phyloP scores from a whole-genome alignment of 208 protist species.

The Trypanosoma cruzi region DNA sequence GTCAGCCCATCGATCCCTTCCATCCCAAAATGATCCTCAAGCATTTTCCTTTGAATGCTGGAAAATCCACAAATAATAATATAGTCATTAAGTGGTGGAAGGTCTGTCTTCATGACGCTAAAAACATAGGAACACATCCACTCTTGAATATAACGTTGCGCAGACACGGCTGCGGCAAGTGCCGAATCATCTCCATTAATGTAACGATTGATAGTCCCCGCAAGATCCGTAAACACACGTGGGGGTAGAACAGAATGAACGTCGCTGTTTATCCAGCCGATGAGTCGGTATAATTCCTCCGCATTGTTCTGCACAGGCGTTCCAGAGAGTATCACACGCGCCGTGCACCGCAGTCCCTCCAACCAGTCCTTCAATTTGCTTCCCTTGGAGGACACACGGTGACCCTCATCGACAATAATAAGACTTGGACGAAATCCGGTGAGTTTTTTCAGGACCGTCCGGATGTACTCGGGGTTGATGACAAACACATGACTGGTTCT shows the following conservation, averaged over 20 bases:
- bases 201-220: constrained; percentile 67
- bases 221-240: constrained; percentile 54
- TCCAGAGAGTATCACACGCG: constrained; percentile 83
- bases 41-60: constrained; percentile 39
- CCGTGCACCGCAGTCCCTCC: constrained; percentile 43
- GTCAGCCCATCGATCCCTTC: constrained; percentile 3
- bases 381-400: constrained; percentile 68
- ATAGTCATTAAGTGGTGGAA: constrained; percentile 87
- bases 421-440: constrained; percentile 60
- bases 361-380: constrained; percentile 67
- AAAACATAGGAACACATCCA: constrained; percentile 91
- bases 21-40: constrained; percentile 26
- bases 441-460: constrained; percentile 52
- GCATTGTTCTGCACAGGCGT: constrained; percentile 92
- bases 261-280: constrained; percentile 73
- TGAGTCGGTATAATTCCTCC: constrained; percentile 81
- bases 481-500: constrained; percentile 67
- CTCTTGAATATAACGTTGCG: constrained; percentile 79
- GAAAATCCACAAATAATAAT: constrained; percentile 79
- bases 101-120: constrained; percentile 73
- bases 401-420: constrained; percentile 88
- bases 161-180: constrained; percentile 50
- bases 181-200: constrained; percentile 67
- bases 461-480: constrained; percentile 75
- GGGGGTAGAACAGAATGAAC: constrained; percentile 54